These are phyloP conservation scores for Cyclotella choctawhatcheeana DNA, from an alignment of 108 stramenopile genomes.

Conservation along the genomic window DNA sequence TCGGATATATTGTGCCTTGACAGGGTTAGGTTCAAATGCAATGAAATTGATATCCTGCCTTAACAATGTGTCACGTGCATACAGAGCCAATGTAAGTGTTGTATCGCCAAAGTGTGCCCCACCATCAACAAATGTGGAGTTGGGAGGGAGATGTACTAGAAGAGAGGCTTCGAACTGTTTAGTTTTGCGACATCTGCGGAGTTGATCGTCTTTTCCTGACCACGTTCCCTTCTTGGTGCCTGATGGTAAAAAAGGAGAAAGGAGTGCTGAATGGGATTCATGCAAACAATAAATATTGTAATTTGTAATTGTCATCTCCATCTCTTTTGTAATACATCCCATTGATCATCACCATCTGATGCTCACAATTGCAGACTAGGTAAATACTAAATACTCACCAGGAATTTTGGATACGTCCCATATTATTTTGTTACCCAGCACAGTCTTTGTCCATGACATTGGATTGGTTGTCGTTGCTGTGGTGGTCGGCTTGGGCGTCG, in stretches of 20 bases:
- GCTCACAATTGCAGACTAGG: background rate
- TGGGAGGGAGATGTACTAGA: slow-evolving; percentile 31
- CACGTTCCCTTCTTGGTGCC: slow-evolving; percentile 20
- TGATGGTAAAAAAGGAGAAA: background rate
- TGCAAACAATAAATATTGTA: no score
- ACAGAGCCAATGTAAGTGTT: slow-evolving; percentile 37
- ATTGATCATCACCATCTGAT: background rate
- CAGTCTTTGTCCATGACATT: no score
- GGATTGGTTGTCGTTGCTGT: no score
- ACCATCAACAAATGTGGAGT: slow-evolving; percentile 37
- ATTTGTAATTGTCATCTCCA: no score
- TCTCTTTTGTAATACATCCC: background rate
- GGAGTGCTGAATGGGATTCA: background rate
- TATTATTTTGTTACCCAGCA: slow-evolving; percentile 25
- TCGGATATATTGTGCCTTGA: slow-evolving; percentile 30
- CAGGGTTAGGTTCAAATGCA: slow-evolving; percentile 37
- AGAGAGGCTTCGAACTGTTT: slow-evolving; percentile 40
- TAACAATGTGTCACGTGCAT: slow-evolving; percentile 27
- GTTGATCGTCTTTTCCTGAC: slow-evolving; percentile 46
- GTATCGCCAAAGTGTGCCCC: slow-evolving; percentile 51
- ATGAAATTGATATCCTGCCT: slow-evolving; percentile 37
- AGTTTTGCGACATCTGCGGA: slow-evolving; percentile 44
- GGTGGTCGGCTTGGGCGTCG: no score
- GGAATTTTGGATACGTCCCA: slow-evolving; percentile 30
- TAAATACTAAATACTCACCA: background rate